Evolutionary conservation across 108 stramenopile species (phyloP), one percentile per base, ranked within the genome.

Genomic region (Nitzschia sp.): DNA sequence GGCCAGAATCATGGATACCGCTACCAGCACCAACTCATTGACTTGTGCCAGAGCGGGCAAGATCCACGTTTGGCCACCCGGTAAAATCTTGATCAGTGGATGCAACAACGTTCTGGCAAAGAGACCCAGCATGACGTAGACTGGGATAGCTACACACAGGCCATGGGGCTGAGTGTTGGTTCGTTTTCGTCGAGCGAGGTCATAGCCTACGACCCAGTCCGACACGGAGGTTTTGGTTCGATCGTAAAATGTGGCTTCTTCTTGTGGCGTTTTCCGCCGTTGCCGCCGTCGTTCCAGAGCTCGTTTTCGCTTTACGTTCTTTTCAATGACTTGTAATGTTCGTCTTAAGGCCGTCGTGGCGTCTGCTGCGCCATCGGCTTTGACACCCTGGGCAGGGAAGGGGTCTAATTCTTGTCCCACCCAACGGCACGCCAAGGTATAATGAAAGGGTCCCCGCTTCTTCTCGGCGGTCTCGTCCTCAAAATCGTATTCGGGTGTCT

Each of bases 351-450:
- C 58, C 6, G 56, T 18, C 24, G 18, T 42, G 25, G 78, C 74
- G 55, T 76, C 71, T 0, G 56, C 33, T 9, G 35, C 21, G 0
- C 82, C 82, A 42, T 82, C 82, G 19, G 30, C 55, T 36, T 70
- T 60, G 28, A 19, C 42, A 9, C 82, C 82, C 46, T 83, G 82
- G 3, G 78, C 48, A 24, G 82, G 78, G 61, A 72, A 79, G 0
- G 82, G 78, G 32, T 67, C 47, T 36, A 79, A 28, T 27, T 71
- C 61, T 62, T 76, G 48, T 23, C 82, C 78, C 2, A 68, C 70
- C 82, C 82, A 83, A 1, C 82, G 64, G 4, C 70, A 47, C 17
- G 54, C 82, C 25, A 83, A 53, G 8, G 71, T 83, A 34, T 64
- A 79, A 55, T 83, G 82, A 64, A 82, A 71, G 1, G 81, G 72